phyloP scores from a whole-genome alignment of 768 basidiomycete genomes.

The Hypholoma sublateritium region DNA sequence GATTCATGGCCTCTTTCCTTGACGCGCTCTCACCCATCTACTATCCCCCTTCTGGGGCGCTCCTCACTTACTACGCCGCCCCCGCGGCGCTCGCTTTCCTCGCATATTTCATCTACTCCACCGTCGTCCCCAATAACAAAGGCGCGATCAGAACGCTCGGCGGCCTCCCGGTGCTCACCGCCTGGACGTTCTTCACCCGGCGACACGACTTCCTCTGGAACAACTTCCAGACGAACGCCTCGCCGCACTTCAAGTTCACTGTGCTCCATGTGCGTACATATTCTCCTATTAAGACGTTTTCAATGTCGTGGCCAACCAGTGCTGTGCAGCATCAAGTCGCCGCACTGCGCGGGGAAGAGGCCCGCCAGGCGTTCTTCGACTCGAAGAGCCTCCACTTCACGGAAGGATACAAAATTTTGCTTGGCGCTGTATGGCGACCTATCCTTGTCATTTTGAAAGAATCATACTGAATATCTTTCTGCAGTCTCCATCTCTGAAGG shows the following conservation, averaged over 20 bases:
- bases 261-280: slow-evolving; percentile 28
- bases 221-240: slow-evolving; percentile 22
- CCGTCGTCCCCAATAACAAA: not conserved
- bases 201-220: slow-evolving; percentile 29
- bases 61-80: not conserved
- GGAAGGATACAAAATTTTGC: not conserved
- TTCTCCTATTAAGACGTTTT: not conserved
- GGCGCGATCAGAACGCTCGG: slow-evolving; percentile 18
- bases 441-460: not conserved
- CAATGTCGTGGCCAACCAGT: not conserved
- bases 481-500: slow-evolving; percentile 21
- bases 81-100: not conserved
- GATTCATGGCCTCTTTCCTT: not conserved
- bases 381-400: not conserved
- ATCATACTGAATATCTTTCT: not conserved
- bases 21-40: not conserved
- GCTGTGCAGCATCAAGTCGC: slow-evolving; percentile 22
- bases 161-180: slow-evolving; percentile 26
- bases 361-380: not conserved
- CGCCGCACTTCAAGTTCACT: slow-evolving; percentile 27
- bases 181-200: slow-evolving; percentile 33
- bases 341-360: not conserved
- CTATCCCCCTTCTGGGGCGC: not conserved
- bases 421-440: slow-evolving; percentile 10
- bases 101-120: slow-evolving; percentile 1